These are phyloP conservation scores for Triticum timopheevii DNA, from an alignment of 176 grass and related monocot genomes.

Conservation along the genomic window DNA sequence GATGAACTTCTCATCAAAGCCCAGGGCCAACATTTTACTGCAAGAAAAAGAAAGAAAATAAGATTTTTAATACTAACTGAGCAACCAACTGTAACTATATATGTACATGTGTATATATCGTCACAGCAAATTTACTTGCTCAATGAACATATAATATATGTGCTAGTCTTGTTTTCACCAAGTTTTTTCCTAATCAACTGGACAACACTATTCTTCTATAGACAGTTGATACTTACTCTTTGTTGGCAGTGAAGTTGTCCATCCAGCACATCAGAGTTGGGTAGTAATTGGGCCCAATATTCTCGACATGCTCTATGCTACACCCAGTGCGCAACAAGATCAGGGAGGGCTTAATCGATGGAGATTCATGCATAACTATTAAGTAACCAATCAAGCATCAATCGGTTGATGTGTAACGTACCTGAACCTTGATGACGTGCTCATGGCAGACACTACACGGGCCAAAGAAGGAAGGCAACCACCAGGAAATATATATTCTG, in stretches of 20 bases:
- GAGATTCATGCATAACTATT: neutral
- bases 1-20: neutral
- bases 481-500: neutral
- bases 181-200: neutral
- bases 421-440: neutral
- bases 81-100: neutral
- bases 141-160: neutral
- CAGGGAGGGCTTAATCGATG: neutral
- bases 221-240: neutral
- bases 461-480: constrained; percentile 8
- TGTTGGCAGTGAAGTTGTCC: neutral
- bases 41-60: neutral
- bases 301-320: constrained; percentile 14
- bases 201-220: neutral
- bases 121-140: neutral
- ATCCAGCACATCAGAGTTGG: neutral
- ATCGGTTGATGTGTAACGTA: neutral
- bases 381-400: neutral
- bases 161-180: neutral
- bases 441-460: neutral
- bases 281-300: neutral
- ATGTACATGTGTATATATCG: neutral
- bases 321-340: neutral
- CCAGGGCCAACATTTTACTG: neutral
- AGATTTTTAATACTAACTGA: neutral